Evolutionary conservation across 2,329 filamentous ascomycete species (phyloP).

Genomic region (Sordariomycetes sp.): DNA sequence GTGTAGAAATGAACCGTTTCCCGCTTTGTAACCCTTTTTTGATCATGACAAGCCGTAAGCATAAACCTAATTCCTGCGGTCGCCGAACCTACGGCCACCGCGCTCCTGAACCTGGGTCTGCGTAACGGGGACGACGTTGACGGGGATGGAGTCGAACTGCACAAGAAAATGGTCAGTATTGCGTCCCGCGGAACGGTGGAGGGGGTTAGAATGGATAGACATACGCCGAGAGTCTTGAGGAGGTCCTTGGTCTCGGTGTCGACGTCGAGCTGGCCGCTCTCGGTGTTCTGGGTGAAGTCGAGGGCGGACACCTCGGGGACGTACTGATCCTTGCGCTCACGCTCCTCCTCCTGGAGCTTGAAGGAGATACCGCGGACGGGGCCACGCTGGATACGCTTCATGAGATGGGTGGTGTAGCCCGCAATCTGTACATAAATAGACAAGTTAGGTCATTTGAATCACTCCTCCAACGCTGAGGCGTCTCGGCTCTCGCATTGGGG

Average conservation of each 20-base stretch:
- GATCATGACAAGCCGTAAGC: neutral
- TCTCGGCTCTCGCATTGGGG: neutral
- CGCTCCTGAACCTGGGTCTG: constrained; percentile 84
- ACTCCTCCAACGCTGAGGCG: neutral
- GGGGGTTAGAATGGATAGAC: constrained; percentile 30
- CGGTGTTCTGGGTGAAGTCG: constrained; percentile 91
- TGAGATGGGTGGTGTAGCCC: constrained; percentile 95
- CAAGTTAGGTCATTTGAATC: neutral
- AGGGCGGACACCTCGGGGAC: constrained; percentile 97
- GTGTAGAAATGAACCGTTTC: constrained; percentile 16
- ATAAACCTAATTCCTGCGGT: constrained; percentile 40
- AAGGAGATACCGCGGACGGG: constrained; percentile 99
- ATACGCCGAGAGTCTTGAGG: constrained; percentile 95
- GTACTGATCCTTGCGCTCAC: constrained; percentile 99
- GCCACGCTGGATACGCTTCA: constrained; percentile 99
- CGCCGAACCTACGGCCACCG: constrained; percentile 62
- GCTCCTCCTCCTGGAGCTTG: constrained; percentile 99
- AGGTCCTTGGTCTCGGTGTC: constrained; percentile 98
- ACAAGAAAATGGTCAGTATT: constrained; percentile 6
- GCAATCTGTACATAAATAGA: constrained; percentile 60
- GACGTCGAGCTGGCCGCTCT: constrained; percentile 88
- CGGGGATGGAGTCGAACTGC: constrained; percentile 93
- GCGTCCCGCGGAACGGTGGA: neutral
- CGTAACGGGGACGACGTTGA: constrained; percentile 86
- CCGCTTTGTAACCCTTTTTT: constrained; percentile 14